Percentiles rank a stretch among this genome's conserved stretches.
Conservation (phyloP, 768 basidiomycete genomes). For the Daedaleopsis nitida region DNA sequence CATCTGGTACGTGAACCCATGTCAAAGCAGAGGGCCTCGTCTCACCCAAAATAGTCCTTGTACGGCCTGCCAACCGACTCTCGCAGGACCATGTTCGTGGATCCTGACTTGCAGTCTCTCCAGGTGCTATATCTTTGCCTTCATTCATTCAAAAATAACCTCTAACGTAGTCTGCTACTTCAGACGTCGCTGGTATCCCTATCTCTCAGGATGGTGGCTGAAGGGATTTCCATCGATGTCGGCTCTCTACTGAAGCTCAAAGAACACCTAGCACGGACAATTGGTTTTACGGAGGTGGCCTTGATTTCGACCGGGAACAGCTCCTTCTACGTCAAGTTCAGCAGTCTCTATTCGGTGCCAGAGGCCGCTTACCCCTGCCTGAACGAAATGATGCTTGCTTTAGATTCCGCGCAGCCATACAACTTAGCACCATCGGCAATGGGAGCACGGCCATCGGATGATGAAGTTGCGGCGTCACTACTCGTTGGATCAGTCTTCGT, state of each 20-base stretch:
- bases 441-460: slow-evolving; percentile 38
- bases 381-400: slow-evolving; percentile 53
- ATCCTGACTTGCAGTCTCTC: slow-evolving; percentile 50
- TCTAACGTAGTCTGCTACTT: background rate
- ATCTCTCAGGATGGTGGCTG: slow-evolving; percentile 65
- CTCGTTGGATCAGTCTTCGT: slow-evolving; percentile 67
- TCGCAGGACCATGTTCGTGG: slow-evolving; percentile 28
- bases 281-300: slow-evolving; percentile 59
- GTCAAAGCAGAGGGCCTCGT: background rate
- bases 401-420: slow-evolving; percentile 60
- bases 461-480: slow-evolving; percentile 43
- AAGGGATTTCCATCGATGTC: slow-evolving; percentile 57
- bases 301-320: slow-evolving; percentile 47
- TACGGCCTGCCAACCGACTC: slow-evolving; percentile 42
- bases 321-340: slow-evolving; percentile 56
- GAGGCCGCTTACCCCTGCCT: slow-evolving; percentile 55
- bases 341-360: slow-evolving; percentile 45
- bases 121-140: slow-evolving; percentile 37
- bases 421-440: slow-evolving; percentile 51
- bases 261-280: slow-evolving; percentile 42
- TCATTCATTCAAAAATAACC: background rate
- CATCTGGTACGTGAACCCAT: slow-evolving; percentile 39
- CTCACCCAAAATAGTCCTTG: slow-evolving; percentile 38
- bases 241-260: slow-evolving; percentile 64
- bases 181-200: slow-evolving; percentile 61